Base-by-base conservation (phyloP, 2,329 filamentous ascomycete species). In the Colletotrichum limetticola region DNA sequence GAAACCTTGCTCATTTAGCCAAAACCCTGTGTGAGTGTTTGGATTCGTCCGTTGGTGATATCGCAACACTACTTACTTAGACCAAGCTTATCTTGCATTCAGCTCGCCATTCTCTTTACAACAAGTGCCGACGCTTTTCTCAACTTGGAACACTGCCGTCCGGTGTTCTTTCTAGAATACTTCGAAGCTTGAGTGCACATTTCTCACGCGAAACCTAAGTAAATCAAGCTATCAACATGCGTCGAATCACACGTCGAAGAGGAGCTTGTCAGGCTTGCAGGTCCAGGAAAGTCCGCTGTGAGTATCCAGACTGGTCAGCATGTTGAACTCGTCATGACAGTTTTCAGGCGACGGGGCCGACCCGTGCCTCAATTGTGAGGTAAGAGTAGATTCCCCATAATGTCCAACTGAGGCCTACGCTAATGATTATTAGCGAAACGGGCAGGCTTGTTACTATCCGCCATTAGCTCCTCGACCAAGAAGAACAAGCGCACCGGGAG, bases 231-330 rank as follows among this genome's bases (percentile, higher is more conserved):
- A 26, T 14, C 59, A 57, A 7, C 5, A 72, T 72, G 70, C 66
- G 70, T 9, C 62, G 70, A 49, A 69, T 72, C 26, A 72, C 70
- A 19, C 70, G 70, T 22, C 56, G 70, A 8, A 72, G 70, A 64
- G 70, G 70, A 3, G 70, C 70, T 12, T 72, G 70, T 22, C 66
- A 72, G 30, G 66, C 66, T 4, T 72, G 70, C 53, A 60, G 70
- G 35, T 69, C 60, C 9, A 64, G 70, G 26, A 72, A 72, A 19
- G 70, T 72, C n/a, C 70, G 70, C 26, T 72, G 70, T 72, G 30
- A 69, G 69, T 69, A 22, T 19, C 3, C 26, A 19, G 4, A 11
- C 12, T 7, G n/a, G 16, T n/a, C 28, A 12, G n/a, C 16, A 28
- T 42, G 7, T 42, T 42, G 19, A 46, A 2, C 3, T n/a, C 9